Evolutionary conservation across 2,329 filamentous ascomycete genomes (phyloP).

Genomic region (Colletotrichum truncatum): DNA sequence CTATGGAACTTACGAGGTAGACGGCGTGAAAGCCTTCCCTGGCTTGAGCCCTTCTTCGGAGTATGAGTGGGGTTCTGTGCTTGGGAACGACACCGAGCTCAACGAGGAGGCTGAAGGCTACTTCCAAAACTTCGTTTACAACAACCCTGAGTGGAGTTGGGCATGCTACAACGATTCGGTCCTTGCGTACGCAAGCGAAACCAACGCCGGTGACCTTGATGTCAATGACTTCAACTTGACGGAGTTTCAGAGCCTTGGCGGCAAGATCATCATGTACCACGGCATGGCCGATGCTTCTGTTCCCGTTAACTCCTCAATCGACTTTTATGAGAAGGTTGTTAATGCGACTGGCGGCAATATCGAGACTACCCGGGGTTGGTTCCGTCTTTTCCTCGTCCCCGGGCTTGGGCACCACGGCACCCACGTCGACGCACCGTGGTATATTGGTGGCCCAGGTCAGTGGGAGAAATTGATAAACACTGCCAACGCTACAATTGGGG

Average conservation of each 20-base stretch:
- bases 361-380: slow-evolving; percentile 54
- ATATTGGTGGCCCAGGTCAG: slow-evolving; percentile 43
- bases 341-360: slow-evolving; percentile 48
- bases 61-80: slow-evolving; percentile 38
- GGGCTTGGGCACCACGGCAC: slow-evolving; percentile 56
- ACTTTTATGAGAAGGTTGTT: slow-evolving; percentile 45
- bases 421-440: slow-evolving; percentile 49
- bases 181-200: slow-evolving; percentile 35
- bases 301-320: slow-evolving; percentile 43
- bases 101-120: slow-evolving; percentile 46
- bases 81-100: slow-evolving; percentile 43
- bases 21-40: slow-evolving; percentile 43
- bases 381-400: slow-evolving; percentile 57
- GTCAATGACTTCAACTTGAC: slow-evolving; percentile 48
- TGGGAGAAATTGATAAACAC: slow-evolving; percentile 28
- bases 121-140: slow-evolving; percentile 44
- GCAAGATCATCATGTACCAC: slow-evolving; percentile 55
- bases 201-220: slow-evolving; percentile 47
- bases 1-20: slow-evolving; percentile 38
- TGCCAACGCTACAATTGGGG: slow-evolving; percentile 43
- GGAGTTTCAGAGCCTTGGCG: slow-evolving; percentile 45
- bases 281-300: slow-evolving; percentile 50
- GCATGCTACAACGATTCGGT: slow-evolving; percentile 43
- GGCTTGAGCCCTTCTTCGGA: slow-evolving; percentile 58
- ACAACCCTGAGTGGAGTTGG: slow-evolving; percentile 43